Evolutionary conservation across 164 flowering plant genomes (phyloP), one percentile per base, ranked within the genome.

Genomic region (Annona squamosa): DNA sequence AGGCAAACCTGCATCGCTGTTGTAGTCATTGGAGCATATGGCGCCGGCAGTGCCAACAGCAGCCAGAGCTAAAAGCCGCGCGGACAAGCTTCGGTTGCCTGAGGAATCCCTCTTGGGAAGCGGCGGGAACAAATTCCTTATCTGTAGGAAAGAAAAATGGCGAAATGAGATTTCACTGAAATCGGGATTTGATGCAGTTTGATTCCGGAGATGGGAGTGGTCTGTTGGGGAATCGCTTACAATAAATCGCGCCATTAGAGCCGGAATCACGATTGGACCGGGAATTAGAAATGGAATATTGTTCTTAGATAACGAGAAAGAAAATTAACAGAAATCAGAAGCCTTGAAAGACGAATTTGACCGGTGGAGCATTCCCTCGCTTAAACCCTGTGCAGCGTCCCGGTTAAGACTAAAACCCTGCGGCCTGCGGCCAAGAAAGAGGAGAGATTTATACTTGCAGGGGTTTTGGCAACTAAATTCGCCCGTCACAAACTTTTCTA

Each of bases 11-110:
- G 41, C 1, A 59, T 59, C 47, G 3, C 46, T 12, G 18, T 44
- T 45, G 7, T 18, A 18, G 6, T 62, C 73, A 62, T 63, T 65
- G 26, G 65, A 65, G 26, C 47, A 73, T 65, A 37, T 26, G 52
- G 5, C 45, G 37, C 75, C 69, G 13, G 46, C 75, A 42, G 59
- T 52, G 59, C 75, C 70, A 5, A 65, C 48, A 3, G 76, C 42
- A 67, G 71, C 56, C 18, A 67, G 44, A 43, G 71, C 65, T 16
- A 67, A 62, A 4, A 74, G 56, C 45, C 73, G 65, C 16, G 13
- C 48, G 3, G n/a, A 3, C 46, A 3, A 43, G 42, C 48, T 45
- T 18, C 66, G 43, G 16, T 46, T 66, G 9, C 17, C 59, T 1
- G 73, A 16, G 46, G 2, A 71, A 19, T 46, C 19, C 73, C 4